Evolutionary conservation across 1,139 yeast species (phyloP).

Genomic region (Zygosaccharomyces pseudobailii): DNA sequence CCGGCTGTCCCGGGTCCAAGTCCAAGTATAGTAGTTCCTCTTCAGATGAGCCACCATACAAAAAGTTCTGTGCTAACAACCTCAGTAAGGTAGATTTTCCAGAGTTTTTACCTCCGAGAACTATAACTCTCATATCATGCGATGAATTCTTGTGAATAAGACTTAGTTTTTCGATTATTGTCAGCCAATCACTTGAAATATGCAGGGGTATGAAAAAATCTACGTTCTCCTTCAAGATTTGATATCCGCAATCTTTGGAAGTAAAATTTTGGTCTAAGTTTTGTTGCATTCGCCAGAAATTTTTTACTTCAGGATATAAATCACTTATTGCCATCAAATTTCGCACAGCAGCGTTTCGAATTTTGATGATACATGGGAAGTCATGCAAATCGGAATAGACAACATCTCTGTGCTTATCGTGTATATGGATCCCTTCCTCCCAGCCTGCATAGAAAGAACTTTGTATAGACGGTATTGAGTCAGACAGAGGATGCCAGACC

Average conservation of each 20-base stretch:
- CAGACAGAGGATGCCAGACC: slow-evolving; percentile 50
- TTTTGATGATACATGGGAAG: slow-evolving; percentile 23
- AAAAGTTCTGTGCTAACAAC: slow-evolving; percentile 46
- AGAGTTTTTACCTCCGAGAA: slow-evolving; percentile 66
- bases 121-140: slow-evolving; percentile 37
- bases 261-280: slow-evolving; percentile 5
- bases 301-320: slow-evolving; percentile 18
- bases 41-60: slow-evolving; percentile 17
- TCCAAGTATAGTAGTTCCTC: slow-evolving; percentile 51
- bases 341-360: slow-evolving; percentile 14
- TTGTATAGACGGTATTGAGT: slow-evolving; percentile 52
- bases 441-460: slow-evolving; percentile 31
- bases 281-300: slow-evolving; percentile 23
- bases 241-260: slow-evolving; percentile 17
- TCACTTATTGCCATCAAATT: slow-evolving; percentile 15
- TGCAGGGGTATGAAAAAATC: slow-evolving; percentile 29
- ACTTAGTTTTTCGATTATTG: slow-evolving; percentile 16
- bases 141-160: slow-evolving; percentile 18
- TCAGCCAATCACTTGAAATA: slow-evolving; percentile 24
- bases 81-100: slow-evolving; percentile 79
- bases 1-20: slow-evolving; percentile 90
- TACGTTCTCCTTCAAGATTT: slow-evolving; percentile 25
- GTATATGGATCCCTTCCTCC: slow-evolving; percentile 38
- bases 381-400: slow-evolving; percentile 12
- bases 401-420: slow-evolving; percentile 7